Evolutionary conservation across 2,329 filamentous ascomycete species (phyloP).

Genomic region (Pseudopithomyces chartarum): DNA sequence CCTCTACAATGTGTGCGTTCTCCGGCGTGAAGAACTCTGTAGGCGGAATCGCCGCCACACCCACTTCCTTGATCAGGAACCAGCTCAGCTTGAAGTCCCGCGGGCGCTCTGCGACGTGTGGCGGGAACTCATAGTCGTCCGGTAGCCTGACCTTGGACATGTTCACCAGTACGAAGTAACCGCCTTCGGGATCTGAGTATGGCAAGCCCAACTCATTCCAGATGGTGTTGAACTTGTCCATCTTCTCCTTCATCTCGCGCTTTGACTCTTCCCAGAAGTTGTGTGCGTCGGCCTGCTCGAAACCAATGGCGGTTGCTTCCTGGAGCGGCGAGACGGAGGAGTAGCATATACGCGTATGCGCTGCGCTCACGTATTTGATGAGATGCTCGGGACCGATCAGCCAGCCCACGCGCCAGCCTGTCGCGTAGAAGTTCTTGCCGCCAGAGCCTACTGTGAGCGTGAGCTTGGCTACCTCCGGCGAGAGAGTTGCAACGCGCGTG

Average conservation of each 20-base stretch:
- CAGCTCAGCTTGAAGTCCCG: conserved; percentile 93
- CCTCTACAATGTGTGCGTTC: conserved; percentile 84
- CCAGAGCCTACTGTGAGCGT: conserved; percentile 94
- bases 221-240: conserved; percentile 79
- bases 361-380: conserved; percentile 88
- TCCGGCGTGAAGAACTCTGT: conserved; percentile 93
- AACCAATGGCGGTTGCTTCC: conserved; percentile 91
- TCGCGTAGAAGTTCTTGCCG: conserved; percentile 98
- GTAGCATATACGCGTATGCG: conserved; percentile 96
- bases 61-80: conserved; percentile 96
- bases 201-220: conserved; percentile 56
- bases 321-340: conserved; percentile 91
- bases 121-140: conserved; percentile 82
- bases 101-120: conserved; percentile 82
- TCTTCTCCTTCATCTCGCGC: conserved; percentile 86
- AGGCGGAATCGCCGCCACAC: conserved; percentile 92
- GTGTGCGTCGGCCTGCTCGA: conserved; percentile 83
- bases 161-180: conserved; percentile 97
- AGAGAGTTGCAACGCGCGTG: conserved; percentile 87
- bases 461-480: conserved; percentile 83
- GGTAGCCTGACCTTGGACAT: conserved; percentile 86
- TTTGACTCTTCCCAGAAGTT: conserved; percentile 89
- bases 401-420: conserved; percentile 96
- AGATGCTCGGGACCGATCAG: conserved; percentile 87
- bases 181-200: conserved; percentile 92